phyloP scores from a whole-genome alignment of 306 rosid species.

The Rubus idaeus region DNA sequence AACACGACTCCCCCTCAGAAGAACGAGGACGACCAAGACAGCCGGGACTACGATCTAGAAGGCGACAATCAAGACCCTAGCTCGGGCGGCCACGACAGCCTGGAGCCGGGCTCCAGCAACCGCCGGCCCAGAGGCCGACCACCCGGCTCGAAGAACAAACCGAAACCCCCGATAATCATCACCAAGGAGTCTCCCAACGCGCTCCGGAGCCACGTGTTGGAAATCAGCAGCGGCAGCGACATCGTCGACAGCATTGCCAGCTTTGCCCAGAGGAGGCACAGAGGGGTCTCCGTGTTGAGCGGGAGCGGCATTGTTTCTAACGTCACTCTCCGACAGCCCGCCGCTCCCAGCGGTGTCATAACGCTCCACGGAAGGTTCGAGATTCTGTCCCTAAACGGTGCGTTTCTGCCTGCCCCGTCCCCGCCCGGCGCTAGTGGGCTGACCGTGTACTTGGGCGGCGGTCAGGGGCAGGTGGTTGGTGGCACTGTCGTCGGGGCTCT shows the following conservation, averaged over 20 bases:
- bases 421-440: constrained; percentile 67
- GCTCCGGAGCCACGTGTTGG: constrained; percentile 72
- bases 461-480: constrained; percentile 77
- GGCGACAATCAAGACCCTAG: constrained; percentile 28
- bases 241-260: constrained; percentile 54
- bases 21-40: constrained; percentile 41
- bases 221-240: constrained; percentile 66
- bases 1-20: constrained; percentile 38
- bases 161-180: constrained; percentile 65
- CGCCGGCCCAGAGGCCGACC: constrained; percentile 86
- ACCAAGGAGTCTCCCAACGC: constrained; percentile 76
- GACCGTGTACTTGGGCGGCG: constrained; percentile 65
- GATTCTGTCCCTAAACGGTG: constrained; percentile 71
- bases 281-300: constrained; percentile 80
- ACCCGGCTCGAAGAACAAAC: constrained; percentile 79
- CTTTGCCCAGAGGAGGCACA: constrained; percentile 67
- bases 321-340: constrained; percentile 67
- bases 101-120: constrained; percentile 45
- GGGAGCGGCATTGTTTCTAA: constrained; percentile 67
- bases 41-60: constrained; percentile 36
- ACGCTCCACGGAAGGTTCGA: constrained; percentile 66
- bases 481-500: constrained; percentile 67
- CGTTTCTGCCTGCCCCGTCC: constrained; percentile 75
- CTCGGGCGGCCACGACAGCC: constrained; percentile 32
- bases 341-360: constrained; percentile 57